These are phyloP conservation scores for Combretum micranthum DNA, from an alignment of 345 rosid genomes.

Conservation along the genomic window DNA sequence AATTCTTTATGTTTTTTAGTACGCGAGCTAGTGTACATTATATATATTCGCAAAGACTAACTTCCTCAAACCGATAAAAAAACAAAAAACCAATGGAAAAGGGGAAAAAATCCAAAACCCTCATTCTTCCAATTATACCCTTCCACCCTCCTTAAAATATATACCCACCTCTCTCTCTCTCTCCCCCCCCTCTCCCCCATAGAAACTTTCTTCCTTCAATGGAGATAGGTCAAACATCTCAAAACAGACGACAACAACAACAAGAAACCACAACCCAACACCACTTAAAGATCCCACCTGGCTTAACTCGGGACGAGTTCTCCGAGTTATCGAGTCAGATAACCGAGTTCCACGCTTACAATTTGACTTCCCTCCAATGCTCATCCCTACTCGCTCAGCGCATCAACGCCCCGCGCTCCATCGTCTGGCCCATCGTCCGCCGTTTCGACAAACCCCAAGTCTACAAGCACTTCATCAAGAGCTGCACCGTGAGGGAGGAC, in stretches of 20 bases:
- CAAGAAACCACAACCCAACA: neutral
- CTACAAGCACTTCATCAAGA: constrained; percentile 27
- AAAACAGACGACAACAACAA: neutral
- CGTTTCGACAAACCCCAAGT: constrained; percentile 24
- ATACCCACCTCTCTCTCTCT: too few relatives aligned
- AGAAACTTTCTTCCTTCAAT: constrained; percentile 6
- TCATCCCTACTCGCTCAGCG: constrained; percentile 18
- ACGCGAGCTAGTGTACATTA: too few relatives aligned
- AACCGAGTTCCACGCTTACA: constrained; percentile 13
- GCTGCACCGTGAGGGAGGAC: constrained; percentile 12
- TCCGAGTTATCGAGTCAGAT: constrained; percentile 5
- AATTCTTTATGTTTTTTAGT: too few relatives aligned
- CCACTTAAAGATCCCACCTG: constrained; percentile 3
- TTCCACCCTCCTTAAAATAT: too few relatives aligned
- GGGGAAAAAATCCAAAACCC: too few relatives aligned
- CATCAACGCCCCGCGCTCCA: constrained; percentile 11
- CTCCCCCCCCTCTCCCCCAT: neutral
- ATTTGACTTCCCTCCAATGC: constrained; percentile 11
- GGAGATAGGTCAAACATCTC: constrained; percentile 11
- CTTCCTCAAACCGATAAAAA: too few relatives aligned
- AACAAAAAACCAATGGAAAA: too few relatives aligned
- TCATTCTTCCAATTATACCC: too few relatives aligned
- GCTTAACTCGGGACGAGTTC: constrained; percentile 9
- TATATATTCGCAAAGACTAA: too few relatives aligned
- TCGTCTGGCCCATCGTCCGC: constrained; percentile 20